Conservation (phyloP, 2,329 filamentous ascomycete species). For the Nigrospora sphaerica region DNA sequence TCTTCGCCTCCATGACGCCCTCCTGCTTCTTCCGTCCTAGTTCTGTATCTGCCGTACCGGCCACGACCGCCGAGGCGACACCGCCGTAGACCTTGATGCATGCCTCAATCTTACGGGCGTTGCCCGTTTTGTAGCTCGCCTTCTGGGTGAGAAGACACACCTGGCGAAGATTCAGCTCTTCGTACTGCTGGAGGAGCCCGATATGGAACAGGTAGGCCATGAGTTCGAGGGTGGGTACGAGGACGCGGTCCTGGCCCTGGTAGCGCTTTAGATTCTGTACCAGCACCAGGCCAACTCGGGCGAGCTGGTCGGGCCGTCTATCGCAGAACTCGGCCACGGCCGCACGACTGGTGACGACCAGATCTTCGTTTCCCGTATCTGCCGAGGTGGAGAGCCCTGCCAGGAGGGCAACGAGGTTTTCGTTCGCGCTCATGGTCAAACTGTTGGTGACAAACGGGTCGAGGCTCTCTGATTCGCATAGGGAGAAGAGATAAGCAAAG, state of each 20-base stretch:
- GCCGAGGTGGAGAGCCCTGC: constrained; percentile 66
- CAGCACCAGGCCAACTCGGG: constrained; percentile 43
- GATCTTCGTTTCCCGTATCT: constrained; percentile 69
- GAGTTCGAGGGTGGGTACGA: constrained; percentile 71
- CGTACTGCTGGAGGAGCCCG: constrained; percentile 35
- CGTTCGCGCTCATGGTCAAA: constrained; percentile 19
- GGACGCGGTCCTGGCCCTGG: constrained; percentile 59
- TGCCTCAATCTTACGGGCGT: constrained; percentile 73
- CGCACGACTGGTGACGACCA: constrained; percentile 61
- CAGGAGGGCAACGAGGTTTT: constrained; percentile 48
- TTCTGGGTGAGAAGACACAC: constrained; percentile 69
- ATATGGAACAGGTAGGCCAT: constrained; percentile 70
- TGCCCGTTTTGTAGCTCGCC: constrained; percentile 75
- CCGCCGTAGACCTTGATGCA: constrained; percentile 74
- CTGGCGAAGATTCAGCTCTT: constrained; percentile 36
- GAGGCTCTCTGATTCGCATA: constrained; percentile 31
- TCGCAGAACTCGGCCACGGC: constrained; percentile 54
- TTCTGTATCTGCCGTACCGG: constrained; percentile 4
- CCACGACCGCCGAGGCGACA: constrained; percentile 35
- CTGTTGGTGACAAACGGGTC: constrained; percentile 27
- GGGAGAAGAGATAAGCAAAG: constrained; percentile 46
- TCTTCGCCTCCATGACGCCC: constrained; percentile 47
- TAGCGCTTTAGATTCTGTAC: constrained; percentile 44
- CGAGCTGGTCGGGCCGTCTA: constrained; percentile 28
- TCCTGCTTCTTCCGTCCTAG: constrained; percentile 27